Evolutionary conservation across 139 green algal genomes (phyloP), one percentile per base, ranked within the genome.

Genomic region (Parachlorella kessleri): DNA sequence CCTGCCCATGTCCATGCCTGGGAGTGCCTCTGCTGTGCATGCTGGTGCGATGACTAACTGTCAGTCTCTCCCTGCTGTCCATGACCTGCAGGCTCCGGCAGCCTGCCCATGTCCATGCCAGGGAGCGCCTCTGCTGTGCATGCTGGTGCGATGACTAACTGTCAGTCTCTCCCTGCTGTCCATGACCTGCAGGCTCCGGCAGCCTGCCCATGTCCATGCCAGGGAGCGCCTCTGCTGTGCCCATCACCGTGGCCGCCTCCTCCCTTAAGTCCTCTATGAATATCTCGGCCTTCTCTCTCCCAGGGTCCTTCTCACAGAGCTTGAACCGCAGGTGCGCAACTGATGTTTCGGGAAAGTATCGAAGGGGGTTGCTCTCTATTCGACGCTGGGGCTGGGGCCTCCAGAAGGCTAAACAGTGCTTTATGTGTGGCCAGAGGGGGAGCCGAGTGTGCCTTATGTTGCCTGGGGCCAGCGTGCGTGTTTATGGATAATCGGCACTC

Each of bases 201-300:
- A 65, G 48, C 59, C 42, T 69, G 63, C 78, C 70, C 35, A 66
- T 83, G 32, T 40, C 41, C 30, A 73, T 66, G 55, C 48, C 14
- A 14, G 14, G 14, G 48, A 18, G 14, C 14, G 14, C 48, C 48
- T 28, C 48, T 10, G 4, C 40, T 38, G 64, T 75, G 37, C 40
- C 40, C 70, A 75, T 75, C 70, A 24, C 70, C 14, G 48, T 59
- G 48, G 14, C 48, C 21, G 75, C 54, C 36, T 81, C 72, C 41
- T 71, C 53, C 35, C 63, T 87, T 5, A 83, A 83, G 48, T 67
- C 33, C 28, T 79, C 71, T 3, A 78, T 83, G 72, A 82, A 83
- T 28, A 82, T 87, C 42, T 74, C 55, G 21, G 53, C 66, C 30
- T 81, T 82, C 69, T 68, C 64, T 2, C 14, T 84, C 38, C 21